phyloP scores from a whole-genome alignment of 306 rosid species.

The Acmispon strigosus region DNA sequence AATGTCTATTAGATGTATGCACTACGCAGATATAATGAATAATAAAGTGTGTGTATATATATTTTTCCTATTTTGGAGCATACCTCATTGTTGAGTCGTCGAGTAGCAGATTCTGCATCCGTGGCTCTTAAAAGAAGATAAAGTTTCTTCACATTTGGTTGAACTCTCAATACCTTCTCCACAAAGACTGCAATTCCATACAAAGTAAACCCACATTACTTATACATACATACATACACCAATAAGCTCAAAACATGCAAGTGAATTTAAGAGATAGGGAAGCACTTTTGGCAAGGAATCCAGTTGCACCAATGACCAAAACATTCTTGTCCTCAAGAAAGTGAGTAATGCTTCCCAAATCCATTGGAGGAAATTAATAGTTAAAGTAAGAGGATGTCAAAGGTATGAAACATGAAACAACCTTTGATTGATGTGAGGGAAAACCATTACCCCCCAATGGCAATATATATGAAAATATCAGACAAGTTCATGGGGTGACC shows the following conservation, averaged over 20 bases:
- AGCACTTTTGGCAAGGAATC: conserved; percentile 67
- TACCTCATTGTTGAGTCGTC: conserved; percentile 55
- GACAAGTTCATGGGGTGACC: not conserved
- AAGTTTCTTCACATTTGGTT: conserved; percentile 67
- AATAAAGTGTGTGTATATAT: too few relatives aligned
- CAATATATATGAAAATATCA: not conserved
- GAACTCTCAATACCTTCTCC: conserved; percentile 72
- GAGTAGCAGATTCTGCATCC: conserved; percentile 43
- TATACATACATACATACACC: too few relatives aligned
- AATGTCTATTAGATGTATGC: too few relatives aligned
- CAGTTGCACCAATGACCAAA: conserved; percentile 60
- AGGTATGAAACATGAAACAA: not conserved
- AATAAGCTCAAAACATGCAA: not conserved
- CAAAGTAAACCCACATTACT: not conserved
- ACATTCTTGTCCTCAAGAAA: conserved; percentile 44
- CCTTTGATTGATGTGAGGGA: not conserved
- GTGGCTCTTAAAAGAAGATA: conserved; percentile 67
- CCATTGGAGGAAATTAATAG: conserved; percentile 20
- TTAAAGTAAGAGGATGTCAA: not conserved
- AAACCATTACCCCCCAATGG: not conserved
- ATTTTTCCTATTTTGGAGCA: too few relatives aligned
- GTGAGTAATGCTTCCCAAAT: conserved; percentile 23
- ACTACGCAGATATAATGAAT: too few relatives aligned
- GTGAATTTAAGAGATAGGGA: not conserved
- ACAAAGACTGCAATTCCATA: conserved; percentile 43